These are phyloP conservation scores for Acanthamoeba castellanii DNA, from an alignment of 208 protist species.

Conservation along the genomic window DNA sequence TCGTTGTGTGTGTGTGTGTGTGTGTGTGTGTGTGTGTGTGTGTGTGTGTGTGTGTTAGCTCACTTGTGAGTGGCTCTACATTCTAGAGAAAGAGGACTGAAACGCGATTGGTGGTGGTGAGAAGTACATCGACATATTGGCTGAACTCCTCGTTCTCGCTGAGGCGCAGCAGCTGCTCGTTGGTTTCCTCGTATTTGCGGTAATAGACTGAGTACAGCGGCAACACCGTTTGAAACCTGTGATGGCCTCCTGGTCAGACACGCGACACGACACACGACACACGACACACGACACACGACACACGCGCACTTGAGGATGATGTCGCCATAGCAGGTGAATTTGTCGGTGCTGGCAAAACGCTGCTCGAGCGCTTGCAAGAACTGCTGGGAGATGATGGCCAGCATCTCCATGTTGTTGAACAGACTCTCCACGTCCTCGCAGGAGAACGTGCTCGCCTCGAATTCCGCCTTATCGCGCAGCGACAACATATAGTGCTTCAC, in stretches of 20 bases:
- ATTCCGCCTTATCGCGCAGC: constrained; percentile 3
- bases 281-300: background rate
- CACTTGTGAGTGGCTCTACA: background rate
- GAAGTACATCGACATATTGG: background rate
- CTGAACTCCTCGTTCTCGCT: constrained; percentile 51
- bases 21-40: too few species aligned
- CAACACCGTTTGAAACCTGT: background rate
- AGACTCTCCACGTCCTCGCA: constrained; percentile 22
- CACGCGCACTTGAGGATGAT: background rate
- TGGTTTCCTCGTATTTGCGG: constrained; percentile 40
- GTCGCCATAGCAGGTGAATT: constrained; percentile 36
- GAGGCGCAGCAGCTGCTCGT: background rate
- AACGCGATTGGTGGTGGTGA: background rate
- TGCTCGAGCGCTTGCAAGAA: constrained; percentile 18
- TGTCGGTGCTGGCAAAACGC: background rate
- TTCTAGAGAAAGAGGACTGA: background rate
- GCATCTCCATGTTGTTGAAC: constrained; percentile 59
- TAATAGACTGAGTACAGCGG: constrained; percentile 37
- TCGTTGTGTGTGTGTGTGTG: too few species aligned
- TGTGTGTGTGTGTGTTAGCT: too few species aligned
- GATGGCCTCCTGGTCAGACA: background rate
- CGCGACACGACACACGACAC: background rate
- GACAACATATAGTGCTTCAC: background rate
- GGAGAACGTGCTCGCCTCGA: background rate
- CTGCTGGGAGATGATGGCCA: constrained; percentile 49